Evolutionary conservation across 2,329 filamentous ascomycete genomes (phyloP).

Genomic region (Clonostachys byssicola): DNA sequence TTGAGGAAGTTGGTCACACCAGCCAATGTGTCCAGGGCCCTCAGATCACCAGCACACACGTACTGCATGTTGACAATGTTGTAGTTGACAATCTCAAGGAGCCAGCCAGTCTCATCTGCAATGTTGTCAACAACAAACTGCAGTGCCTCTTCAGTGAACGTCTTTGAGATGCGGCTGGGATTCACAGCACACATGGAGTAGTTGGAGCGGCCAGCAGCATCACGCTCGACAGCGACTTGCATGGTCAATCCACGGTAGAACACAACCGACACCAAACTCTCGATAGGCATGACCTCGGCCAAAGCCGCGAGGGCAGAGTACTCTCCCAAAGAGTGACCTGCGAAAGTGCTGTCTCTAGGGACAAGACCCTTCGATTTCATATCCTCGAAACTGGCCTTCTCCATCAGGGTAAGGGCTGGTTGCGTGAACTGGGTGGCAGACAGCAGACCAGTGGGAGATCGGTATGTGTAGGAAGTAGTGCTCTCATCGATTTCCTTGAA

Average conservation of each 20-base stretch:
- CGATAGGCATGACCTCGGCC: slow-evolving; percentile 99
- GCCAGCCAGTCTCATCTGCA: slow-evolving; percentile 87
- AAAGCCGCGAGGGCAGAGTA: slow-evolving; percentile 95
- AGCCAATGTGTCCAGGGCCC: slow-evolving; percentile 66
- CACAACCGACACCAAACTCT: slow-evolving; percentile 94
- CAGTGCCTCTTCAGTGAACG: slow-evolving; percentile 95
- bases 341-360: slow-evolving; percentile 93
- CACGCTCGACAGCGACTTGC: slow-evolving; percentile 98
- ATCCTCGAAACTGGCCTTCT: slow-evolving; percentile 99
- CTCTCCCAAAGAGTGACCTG: slow-evolving; percentile 95
- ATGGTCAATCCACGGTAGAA: slow-evolving; percentile 99
- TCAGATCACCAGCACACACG: slow-evolving; percentile 66
- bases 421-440: slow-evolving; percentile 99
- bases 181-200: slow-evolving; percentile 99
- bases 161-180: slow-evolving; percentile 96
- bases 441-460: slow-evolving; percentile 87
- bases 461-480: slow-evolving; percentile 95
- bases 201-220: slow-evolving; percentile 88
- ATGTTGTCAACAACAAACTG: slow-evolving; percentile 97
- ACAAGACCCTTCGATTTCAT: slow-evolving; percentile 98
- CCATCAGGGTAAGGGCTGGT: slow-evolving; percentile 95
- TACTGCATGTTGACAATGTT: slow-evolving; percentile 76
- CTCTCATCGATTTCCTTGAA: slow-evolving; percentile 96
- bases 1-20: slow-evolving; percentile 95
- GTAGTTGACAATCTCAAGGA: slow-evolving; percentile 98